A percentile compares a stretch with the other conserved stretches of the same genome.
These are phyloP conservation scores for Alternaria sp. DNA, from an alignment of 2,329 filamentous ascomycete genomes.

Conservation along the genomic window DNA sequence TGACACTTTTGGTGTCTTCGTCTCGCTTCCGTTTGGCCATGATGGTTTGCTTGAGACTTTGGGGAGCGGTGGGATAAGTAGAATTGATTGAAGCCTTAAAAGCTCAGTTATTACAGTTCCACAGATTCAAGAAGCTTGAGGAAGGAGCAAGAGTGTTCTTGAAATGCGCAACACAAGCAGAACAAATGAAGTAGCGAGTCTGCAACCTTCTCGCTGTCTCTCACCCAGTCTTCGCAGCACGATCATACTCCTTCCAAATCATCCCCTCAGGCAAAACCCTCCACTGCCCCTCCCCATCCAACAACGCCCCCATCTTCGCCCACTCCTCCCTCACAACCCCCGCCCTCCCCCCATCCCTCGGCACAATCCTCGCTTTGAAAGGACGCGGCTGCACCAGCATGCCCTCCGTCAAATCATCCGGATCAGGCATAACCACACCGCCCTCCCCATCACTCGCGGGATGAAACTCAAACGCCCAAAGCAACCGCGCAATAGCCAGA, in stretches of 20 bases:
- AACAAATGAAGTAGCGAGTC: not conserved
- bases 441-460: constrained; percentile 3
- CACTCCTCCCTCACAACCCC: constrained; percentile 20
- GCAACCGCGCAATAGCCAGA: constrained; percentile 37
- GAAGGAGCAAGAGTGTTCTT: too few relatives aligned
- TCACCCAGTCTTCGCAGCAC: constrained; percentile 4
- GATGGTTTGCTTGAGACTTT: too few relatives aligned
- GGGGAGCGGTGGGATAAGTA: too few relatives aligned
- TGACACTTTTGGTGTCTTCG: too few relatives aligned
- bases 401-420: constrained; percentile 23
- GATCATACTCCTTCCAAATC: constrained; percentile 21
- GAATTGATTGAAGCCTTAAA: too few relatives aligned
- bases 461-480: constrained; percentile 44
- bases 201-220: not conserved
- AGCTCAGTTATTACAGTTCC: too few relatives aligned
- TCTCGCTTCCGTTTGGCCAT: too few relatives aligned
- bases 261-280: constrained; percentile 24
- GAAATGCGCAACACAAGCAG: not conserved
- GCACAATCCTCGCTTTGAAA: constrained; percentile 24
- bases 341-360: constrained; percentile 16
- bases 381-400: constrained; percentile 24
- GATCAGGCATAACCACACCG: constrained; percentile 15
- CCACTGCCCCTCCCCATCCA: constrained; percentile 31
- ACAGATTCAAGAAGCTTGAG: too few relatives aligned
- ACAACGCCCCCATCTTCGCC: constrained; percentile 18